phyloP scores from a whole-genome alignment of 2,329 filamentous ascomycete genomes.

The Chaetomium strumarium region DNA sequence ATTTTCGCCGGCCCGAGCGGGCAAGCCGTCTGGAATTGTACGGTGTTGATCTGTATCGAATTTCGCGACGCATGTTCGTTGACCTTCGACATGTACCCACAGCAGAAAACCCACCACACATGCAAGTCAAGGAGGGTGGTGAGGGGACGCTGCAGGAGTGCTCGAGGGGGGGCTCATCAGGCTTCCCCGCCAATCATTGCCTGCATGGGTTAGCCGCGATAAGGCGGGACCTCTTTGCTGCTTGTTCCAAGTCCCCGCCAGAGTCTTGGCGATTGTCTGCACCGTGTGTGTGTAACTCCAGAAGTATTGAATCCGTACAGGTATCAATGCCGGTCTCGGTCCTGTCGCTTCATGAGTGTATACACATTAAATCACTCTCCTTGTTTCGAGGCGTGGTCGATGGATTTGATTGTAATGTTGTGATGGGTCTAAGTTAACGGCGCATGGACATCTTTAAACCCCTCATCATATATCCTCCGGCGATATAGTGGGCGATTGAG shows the following conservation, averaged over 20 bases:
- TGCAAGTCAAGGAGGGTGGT: no score
- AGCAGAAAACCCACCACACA: neutral
- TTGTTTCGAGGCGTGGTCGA: no score
- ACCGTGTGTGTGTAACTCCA: neutral
- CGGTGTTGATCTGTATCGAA: neutral
- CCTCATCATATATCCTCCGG: no score
- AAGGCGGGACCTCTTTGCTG: constrained; percentile 18
- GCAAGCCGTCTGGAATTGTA: neutral
- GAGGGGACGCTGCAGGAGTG: neutral
- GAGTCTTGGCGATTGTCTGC: constrained; percentile 20
- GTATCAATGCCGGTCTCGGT: no score
- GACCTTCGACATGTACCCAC: neutral
- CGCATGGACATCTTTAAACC: no score
- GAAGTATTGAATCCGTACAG: no score
- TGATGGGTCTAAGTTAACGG: no score
- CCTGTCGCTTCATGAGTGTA: neutral
- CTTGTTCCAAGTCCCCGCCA: constrained; percentile 1
- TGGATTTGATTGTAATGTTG: no score
- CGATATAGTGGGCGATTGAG: no score
- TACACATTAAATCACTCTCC: neutral
- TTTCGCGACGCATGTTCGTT: neutral
- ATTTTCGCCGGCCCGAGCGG: neutral
- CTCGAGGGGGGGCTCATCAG: constrained; percentile 9
- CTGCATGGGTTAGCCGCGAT: constrained; percentile 13
- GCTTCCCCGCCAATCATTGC: constrained; percentile 16